Evolutionary conservation across 257 asterid genomes (phyloP).

Genomic region (Osmanthus fragrans): DNA sequence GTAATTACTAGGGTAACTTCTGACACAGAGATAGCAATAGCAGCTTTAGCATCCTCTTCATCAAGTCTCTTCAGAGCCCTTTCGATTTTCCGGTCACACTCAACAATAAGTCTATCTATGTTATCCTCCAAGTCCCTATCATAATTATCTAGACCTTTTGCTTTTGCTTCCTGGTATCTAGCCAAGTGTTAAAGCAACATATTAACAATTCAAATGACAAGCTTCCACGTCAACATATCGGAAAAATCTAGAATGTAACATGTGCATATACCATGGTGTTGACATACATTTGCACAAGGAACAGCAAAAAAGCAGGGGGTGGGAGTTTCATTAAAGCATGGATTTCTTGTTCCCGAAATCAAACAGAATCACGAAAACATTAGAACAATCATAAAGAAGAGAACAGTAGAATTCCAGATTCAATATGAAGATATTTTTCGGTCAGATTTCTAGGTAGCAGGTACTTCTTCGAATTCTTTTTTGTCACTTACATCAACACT

Average conservation of each 20-base stretch:
- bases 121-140: slow-evolving; percentile 94
- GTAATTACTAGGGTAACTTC: slow-evolving; percentile 77
- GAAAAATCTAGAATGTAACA: not conserved
- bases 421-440: not conserved
- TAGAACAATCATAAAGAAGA: not conserved
- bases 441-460: not conserved
- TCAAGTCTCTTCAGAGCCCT: slow-evolving; percentile 92
- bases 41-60: slow-evolving; percentile 98
- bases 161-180: slow-evolving; percentile 82
- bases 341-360: not conserved
- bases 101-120: slow-evolving; percentile 91
- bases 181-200: slow-evolving; percentile 49
- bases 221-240: not conserved
- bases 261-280: not conserved
- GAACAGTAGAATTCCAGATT: not conserved
- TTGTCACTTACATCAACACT: not conserved
- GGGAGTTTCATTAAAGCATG: not conserved
- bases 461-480: too few species aligned
- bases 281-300: slow-evolving; percentile 9
- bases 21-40: slow-evolving; percentile 88
- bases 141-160: slow-evolving; percentile 79
- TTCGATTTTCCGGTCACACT: slow-evolving; percentile 86
- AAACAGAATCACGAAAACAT: not conserved
- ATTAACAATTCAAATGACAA: slow-evolving; percentile 10
- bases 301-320: not conserved